A percentile compares a stretch with the other conserved stretches of the same genome.
These are phyloP conservation scores for Chlamydomonas schloesseri DNA, from an alignment of 139 green algal genomes.

Conservation along the genomic window DNA sequence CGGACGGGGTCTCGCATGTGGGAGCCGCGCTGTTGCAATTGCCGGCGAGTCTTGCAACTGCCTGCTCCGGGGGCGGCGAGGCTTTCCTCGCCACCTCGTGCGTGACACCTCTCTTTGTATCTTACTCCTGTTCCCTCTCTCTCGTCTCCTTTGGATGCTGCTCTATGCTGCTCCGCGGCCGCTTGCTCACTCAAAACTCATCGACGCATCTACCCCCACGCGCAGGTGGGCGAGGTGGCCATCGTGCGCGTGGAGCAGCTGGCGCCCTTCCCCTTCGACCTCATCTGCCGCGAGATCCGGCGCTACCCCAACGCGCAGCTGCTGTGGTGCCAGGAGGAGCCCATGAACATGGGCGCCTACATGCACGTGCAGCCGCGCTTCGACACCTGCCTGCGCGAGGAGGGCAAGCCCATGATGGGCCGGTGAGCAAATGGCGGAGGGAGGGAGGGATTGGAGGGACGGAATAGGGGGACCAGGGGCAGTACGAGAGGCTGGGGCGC, in stretches of 20 bases:
- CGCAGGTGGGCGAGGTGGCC: conserved; percentile 75
- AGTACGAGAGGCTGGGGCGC: not conserved
- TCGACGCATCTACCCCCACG: too few species aligned
- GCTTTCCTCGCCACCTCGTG: too few species aligned
- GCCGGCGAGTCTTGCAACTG: too few species aligned
- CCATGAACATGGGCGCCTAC: conserved; percentile 98
- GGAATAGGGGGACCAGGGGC: not conserved
- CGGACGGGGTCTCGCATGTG: too few species aligned
- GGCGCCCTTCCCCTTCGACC: conserved; percentile 97
- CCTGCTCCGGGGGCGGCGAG: too few species aligned
- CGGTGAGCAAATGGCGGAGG: conserved; percentile 2
- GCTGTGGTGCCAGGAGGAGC: conserved; percentile 97
- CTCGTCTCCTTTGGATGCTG: too few species aligned
- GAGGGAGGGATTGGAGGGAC: not conserved
- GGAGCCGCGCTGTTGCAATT: too few species aligned
- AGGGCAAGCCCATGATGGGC: conserved; percentile 31
- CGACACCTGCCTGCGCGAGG: conserved; percentile 76
- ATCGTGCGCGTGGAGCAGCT: conserved; percentile 96
- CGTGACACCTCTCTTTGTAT: too few species aligned
- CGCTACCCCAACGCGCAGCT: conserved; percentile 95
- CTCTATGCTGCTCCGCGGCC: too few species aligned
- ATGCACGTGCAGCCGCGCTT: conserved; percentile 88
- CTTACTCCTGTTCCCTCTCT: too few species aligned
- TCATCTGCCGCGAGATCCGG: conserved; percentile 92
- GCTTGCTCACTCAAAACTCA: too few species aligned